Percentiles rank a stretch among this genome's conserved stretches.
phyloP scores from a whole-genome alignment of 106 monocot genomes.

The Apostasia ramifera region DNA sequence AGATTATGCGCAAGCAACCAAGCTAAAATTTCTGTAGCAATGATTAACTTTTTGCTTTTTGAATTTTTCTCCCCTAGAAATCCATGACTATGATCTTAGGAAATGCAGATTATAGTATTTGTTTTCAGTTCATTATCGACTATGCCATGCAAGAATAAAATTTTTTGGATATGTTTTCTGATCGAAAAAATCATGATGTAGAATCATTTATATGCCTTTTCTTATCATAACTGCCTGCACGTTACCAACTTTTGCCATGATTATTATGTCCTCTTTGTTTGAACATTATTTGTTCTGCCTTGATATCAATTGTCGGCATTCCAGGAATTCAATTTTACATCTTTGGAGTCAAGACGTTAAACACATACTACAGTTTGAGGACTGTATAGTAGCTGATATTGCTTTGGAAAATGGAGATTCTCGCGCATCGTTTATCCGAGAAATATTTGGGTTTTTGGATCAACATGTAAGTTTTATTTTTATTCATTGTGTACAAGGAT shows the following conservation, averaged over 20 bases:
- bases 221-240: not conserved
- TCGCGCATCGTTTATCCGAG: slow-evolving; percentile 50
- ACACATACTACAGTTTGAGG: slow-evolving; percentile 55
- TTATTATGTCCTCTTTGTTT: not conserved
- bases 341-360: slow-evolving; percentile 88
- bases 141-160: too few species aligned
- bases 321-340: slow-evolving; percentile 74
- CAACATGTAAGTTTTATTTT: slow-evolving; percentile 53
- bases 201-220: not conserved
- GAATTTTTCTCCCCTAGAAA: too few species aligned
- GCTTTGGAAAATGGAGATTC: slow-evolving; percentile 38
- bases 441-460: slow-evolving; percentile 79
- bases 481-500: not conserved
- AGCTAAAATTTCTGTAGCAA: too few species aligned
- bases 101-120: too few species aligned
- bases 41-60: too few species aligned
- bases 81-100: too few species aligned
- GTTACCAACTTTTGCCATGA: not conserved
- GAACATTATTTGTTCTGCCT: not conserved
- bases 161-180: too few species aligned
- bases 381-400: slow-evolving; percentile 45
- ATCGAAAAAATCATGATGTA: too few species aligned
- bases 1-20: too few species aligned
- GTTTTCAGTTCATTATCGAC: too few species aligned
- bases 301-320: slow-evolving; percentile 7